A percentile compares a stretch with the other conserved stretches of the same genome.
phyloP scores from a whole-genome alignment of 2,329 filamentous ascomycete genomes.

The Xylariales sp. region DNA sequence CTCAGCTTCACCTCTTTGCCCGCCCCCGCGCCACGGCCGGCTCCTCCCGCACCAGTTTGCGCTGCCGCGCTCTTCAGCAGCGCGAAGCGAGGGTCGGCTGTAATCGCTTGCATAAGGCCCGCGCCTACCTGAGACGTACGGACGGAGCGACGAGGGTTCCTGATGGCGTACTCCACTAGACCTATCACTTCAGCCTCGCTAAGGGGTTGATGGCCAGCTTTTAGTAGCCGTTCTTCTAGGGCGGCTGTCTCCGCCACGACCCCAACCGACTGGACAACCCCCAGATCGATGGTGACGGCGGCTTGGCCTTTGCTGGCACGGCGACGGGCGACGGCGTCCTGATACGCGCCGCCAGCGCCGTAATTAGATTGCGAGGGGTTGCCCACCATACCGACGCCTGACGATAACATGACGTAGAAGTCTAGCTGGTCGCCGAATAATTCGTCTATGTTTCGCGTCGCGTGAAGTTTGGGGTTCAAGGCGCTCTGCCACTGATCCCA shows the following conservation, averaged over 20 bases:
- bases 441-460: constrained; percentile 20
- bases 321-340: constrained; percentile 23
- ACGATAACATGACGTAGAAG: constrained; percentile 30
- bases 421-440: constrained; percentile 19
- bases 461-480: constrained; percentile 15
- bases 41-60: constrained; percentile 4
- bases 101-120: constrained; percentile 6
- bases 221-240: constrained; percentile 17
- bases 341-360: constrained; percentile 19
- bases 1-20: constrained; percentile 13
- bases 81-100: constrained; percentile 18
- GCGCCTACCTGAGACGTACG: constrained; percentile 14
- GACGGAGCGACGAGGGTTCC: constrained; percentile 15
- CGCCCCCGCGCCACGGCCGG: neutral
- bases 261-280: constrained; percentile 21
- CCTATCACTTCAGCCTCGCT: constrained; percentile 24
- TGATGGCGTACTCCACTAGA: constrained; percentile 23
- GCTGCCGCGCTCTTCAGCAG: constrained; percentile 15
- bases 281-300: constrained; percentile 23
- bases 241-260: constrained; percentile 21
- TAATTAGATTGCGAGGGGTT: constrained; percentile 26
- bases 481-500: constrained; percentile 13
- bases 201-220: constrained; percentile 19
- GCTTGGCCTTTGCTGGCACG: constrained; percentile 16
- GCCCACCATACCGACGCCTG: constrained; percentile 6